Evolutionary conservation across 1,139 yeast genomes (phyloP).

Genomic region (Eremothecium gossypii): DNA sequence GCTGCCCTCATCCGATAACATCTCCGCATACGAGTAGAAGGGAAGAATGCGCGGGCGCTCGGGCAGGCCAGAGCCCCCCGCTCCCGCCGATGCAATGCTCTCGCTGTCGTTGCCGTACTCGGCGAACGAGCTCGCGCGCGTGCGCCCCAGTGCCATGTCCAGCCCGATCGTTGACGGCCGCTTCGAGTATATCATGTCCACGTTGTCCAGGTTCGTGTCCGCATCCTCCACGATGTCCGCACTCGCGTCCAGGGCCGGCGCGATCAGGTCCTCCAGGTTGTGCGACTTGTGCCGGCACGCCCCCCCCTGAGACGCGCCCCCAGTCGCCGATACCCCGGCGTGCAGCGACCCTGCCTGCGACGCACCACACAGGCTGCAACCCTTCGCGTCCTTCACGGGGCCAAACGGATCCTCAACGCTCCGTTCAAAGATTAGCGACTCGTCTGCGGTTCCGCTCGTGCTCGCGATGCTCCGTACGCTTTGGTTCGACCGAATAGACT

Average conservation of each 20-base stretch:
- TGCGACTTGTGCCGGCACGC: constrained; percentile 33
- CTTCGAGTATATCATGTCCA: constrained; percentile 62
- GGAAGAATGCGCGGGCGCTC: constrained; percentile 34
- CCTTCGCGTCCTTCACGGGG: constrained; percentile 9
- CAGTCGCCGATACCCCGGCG: background rate
- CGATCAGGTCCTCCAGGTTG: constrained; percentile 60
- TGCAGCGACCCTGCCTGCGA: constrained; percentile 3
- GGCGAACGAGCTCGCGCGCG: constrained; percentile 20
- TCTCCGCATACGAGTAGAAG: constrained; percentile 73
- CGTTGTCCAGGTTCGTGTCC: constrained; percentile 50
- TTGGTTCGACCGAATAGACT: background rate
- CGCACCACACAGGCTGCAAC: constrained; percentile 5
- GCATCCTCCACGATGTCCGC: constrained; percentile 53
- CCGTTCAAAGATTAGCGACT: constrained; percentile 46
- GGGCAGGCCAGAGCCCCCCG: constrained; percentile 1
- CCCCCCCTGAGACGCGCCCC: constrained; percentile 4
- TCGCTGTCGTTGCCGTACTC: constrained; percentile 1
- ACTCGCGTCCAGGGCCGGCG: constrained; percentile 78
- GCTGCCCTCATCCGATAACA: constrained; percentile 48
- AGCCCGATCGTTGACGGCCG: constrained; percentile 53
- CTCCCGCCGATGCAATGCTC: background rate
- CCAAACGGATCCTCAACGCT: constrained; percentile 45
- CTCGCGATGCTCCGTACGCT: background rate
- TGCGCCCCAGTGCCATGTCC: constrained; percentile 49
- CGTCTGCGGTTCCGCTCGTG: background rate